These are phyloP conservation scores for Flueggea neowawraea DNA, from an alignment of 441 rosid species.

Conservation along the genomic window DNA sequence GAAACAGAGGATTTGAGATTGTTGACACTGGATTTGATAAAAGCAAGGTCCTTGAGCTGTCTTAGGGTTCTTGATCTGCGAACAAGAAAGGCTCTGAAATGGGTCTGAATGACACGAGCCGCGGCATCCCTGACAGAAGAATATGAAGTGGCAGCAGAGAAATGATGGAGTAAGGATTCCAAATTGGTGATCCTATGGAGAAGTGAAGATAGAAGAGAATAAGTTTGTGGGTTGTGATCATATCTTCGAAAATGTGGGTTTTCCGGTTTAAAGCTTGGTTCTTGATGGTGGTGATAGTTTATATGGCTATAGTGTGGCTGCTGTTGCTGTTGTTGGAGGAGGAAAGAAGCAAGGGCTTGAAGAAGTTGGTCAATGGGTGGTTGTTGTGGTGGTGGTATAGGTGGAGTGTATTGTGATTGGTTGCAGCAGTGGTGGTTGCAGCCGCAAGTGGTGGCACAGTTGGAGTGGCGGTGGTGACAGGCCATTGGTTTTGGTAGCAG, in stretches of 20 bases:
- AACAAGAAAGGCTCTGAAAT: constrained; percentile 75
- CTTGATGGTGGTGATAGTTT: constrained; percentile 18
- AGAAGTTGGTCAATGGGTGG: constrained; percentile 41
- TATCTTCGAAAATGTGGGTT: constrained; percentile 14
- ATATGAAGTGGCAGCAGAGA: constrained; percentile 26
- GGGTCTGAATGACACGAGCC: constrained; percentile 80
- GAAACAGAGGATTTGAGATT: constrained; percentile 66
- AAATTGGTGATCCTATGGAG: constrained; percentile 63
- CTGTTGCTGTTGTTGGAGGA: constrained; percentile 26
- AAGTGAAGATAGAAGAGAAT: constrained; percentile 51
- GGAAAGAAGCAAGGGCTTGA: constrained; percentile 43
- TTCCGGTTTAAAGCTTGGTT: constrained; percentile 3
- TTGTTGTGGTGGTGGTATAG: constrained; percentile 11
- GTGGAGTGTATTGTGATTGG: constrained; percentile 1
- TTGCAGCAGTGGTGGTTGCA: constrained; percentile 8
- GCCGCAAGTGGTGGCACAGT: constrained; percentile 13
- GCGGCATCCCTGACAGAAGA: constrained; percentile 62
- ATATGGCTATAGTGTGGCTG: constrained; percentile 6
- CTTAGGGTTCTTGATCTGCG: constrained; percentile 76
- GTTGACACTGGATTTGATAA: constrained; percentile 54
- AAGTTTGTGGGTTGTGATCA: constrained; percentile 22
- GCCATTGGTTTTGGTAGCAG: constrained; percentile 31
- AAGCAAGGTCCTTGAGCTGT: constrained; percentile 76
- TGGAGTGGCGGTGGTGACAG: constrained; percentile 31
- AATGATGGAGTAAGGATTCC: constrained; percentile 52